Evolutionary conservation across 2,329 filamentous ascomycete species (phyloP).

Genomic region (Botryotinia globosa): DNA sequence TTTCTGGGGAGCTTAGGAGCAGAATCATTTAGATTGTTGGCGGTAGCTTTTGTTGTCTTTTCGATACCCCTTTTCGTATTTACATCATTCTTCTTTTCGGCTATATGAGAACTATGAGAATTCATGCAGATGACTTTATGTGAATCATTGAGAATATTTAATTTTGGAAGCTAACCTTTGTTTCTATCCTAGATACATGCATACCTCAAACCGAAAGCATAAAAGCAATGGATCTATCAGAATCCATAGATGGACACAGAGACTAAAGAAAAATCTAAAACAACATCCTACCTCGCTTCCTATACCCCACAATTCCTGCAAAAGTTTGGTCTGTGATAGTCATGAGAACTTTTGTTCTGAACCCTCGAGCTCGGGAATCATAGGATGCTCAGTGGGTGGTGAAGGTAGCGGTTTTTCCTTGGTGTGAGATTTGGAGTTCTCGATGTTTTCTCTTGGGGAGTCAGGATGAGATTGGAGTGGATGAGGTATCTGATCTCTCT

Average conservation of each 20-base stretch:
- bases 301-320: neutral
- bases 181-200: neutral
- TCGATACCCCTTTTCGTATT: slow-evolving; percentile 15
- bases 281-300: neutral
- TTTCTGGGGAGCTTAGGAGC: slow-evolving; percentile 9
- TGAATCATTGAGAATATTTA: neutral
- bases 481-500: neutral
- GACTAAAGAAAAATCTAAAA: neutral
- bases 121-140: neutral
- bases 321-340: no score
- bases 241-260: neutral
- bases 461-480: neutral
- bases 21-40: slow-evolving; percentile 4
- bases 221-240: neutral
- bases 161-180: neutral
- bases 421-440: neutral
- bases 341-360: neutral
- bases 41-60: slow-evolving; percentile 3
- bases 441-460: neutral
- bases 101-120: neutral
- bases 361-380: neutral
- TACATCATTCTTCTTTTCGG: neutral
- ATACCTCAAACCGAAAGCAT: neutral
- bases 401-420: no score
- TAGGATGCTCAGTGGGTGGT: neutral